Percentiles rank a stretch among this genome's conserved stretches.
Evolutionary conservation across 2,329 filamentous ascomycete genomes (phyloP).

Genomic region (Beauveria sp.): DNA sequence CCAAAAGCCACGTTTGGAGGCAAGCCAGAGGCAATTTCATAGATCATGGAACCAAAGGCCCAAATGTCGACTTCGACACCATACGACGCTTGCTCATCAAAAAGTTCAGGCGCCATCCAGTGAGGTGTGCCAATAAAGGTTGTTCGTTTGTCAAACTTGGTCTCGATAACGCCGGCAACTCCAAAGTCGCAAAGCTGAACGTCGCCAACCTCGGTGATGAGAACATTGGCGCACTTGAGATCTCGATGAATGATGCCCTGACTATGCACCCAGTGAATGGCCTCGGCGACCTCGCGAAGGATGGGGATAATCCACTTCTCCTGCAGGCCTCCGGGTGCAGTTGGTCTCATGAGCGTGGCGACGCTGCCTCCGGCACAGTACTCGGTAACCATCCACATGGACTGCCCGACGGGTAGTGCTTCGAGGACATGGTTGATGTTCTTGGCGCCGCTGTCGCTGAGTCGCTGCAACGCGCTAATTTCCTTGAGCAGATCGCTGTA

Average conservation of each 20-base stretch:
- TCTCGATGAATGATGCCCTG: conserved; percentile 65
- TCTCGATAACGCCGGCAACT: conserved; percentile 71
- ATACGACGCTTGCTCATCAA: conserved; percentile 56
- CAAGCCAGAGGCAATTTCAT: conserved; percentile 71
- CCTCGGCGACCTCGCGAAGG: conserved; percentile 57
- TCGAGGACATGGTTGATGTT: conserved; percentile 81
- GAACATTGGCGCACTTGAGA: conserved; percentile 71
- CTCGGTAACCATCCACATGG: conserved; percentile 84
- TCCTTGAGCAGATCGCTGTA: conserved; percentile 65
- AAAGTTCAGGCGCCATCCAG: conserved; percentile 81
- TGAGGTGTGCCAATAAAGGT: conserved; percentile 78
- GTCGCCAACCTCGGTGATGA: conserved; percentile 67
- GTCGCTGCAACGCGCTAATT: conserved; percentile 60
- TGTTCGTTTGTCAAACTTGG: conserved; percentile 66
- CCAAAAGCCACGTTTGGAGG: conserved; percentile 60
- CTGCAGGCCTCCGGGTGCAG: conserved; percentile 54
- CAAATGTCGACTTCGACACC: conserved; percentile 74
- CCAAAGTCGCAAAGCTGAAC: conserved; percentile 83
- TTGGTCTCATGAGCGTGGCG: conserved; percentile 63
- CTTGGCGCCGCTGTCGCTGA: conserved; percentile 65
- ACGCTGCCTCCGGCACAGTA: conserved; percentile 82
- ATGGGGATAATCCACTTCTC: conserved; percentile 66
- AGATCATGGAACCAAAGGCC: conserved; percentile 76
- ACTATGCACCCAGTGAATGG: conserved; percentile 59
- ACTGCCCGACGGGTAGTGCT: conserved; percentile 66